Base-by-base conservation (phyloP, 1,139 yeast genomes). In the Scheffersomyces titani region DNA sequence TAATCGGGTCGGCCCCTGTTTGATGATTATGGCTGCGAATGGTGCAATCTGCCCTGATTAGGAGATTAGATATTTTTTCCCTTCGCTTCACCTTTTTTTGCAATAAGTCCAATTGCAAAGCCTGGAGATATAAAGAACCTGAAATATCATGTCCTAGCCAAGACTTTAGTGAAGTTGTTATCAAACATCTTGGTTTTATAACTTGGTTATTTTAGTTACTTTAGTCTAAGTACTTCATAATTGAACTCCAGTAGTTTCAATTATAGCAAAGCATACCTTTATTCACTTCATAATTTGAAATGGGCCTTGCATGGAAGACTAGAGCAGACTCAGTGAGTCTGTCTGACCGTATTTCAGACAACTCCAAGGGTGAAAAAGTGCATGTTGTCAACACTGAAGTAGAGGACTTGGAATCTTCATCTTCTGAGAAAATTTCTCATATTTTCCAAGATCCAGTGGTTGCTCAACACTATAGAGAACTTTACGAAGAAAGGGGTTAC, bases 401-500 rank as follows among this genome's bases (percentile, higher is more conserved):
- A 6, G 22, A 46, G 44, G 56, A 54, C 44, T 19, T 44, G 24
- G 56, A 54, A 30, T 54, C 56, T 18, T 49, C 52, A 5, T 19
- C 47, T 19, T 54, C 56, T 11, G 40, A 48, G 19, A 45, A 21
- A n/a, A 19, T 44, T 11, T 59, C 56, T 16, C 69, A 73, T 57
- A 65, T 73, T 1, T 74, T 74, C 55, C 61, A 66, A 52, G 78
- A 75, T 55, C 76, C 76, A 0, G 62, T 61, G 18, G 68, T 70
- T 6, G 73, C 71, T 16, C 72, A 67, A 11, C 65, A 70, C 54
- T 75, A 73, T 56, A 63, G 68, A n/a, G 60, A 63, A 5, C 48
- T 76, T n/a, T 76, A 76, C 55, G 73, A 70, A 30, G 61, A 60
- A 1, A 65, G 70, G 30, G 51, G 71, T 1, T 76, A 76, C 60